These are phyloP conservation scores for Leccinum rimulosum DNA, from an alignment of 768 basidiomycete genomes.

Conservation along the genomic window DNA sequence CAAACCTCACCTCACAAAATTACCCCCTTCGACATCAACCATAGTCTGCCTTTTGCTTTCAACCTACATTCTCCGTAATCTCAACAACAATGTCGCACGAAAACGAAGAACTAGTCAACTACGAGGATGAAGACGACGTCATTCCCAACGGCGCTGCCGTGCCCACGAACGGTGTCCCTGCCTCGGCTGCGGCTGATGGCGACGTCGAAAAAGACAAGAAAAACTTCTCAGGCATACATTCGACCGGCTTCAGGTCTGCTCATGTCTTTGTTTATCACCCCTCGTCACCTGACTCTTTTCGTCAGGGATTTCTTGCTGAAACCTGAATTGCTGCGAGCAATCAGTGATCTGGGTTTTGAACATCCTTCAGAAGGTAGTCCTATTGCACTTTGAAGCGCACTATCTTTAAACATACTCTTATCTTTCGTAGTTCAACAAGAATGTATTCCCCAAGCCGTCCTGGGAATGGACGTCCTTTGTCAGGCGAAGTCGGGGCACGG, in stretches of 20 bases:
- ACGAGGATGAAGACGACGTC: conserved; percentile 88
- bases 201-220: conserved; percentile 83
- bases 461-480: conserved; percentile 99
- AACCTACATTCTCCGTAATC: conserved; percentile 28
- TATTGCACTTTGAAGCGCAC: background rate
- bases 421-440: conserved; percentile 87
- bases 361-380: conserved; percentile 94
- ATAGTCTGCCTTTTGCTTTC: conserved; percentile 19
- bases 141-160: conserved; percentile 55
- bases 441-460: conserved; percentile 98
- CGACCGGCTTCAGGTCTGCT: conserved; percentile 94
- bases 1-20: conserved; percentile 23
- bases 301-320: conserved; percentile 94
- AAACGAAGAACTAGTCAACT: conserved; percentile 92
- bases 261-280: conserved; percentile 4
- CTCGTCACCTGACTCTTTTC: conserved; percentile 9
- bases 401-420: background rate
- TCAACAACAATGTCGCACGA: conserved; percentile 67
- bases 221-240: conserved; percentile 99
- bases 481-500: conserved; percentile 99
- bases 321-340: conserved; percentile 94
- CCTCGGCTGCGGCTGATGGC: conserved; percentile 44
- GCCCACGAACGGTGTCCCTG: conserved; percentile 48
- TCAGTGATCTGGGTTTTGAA: conserved; percentile 99
- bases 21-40: conserved; percentile 14